Percentiles rank a stretch among this genome's conserved stretches.
Evolutionary conservation across 208 protist species (phyloP).

Genomic region (Vickermania spadyakhi): DNA sequence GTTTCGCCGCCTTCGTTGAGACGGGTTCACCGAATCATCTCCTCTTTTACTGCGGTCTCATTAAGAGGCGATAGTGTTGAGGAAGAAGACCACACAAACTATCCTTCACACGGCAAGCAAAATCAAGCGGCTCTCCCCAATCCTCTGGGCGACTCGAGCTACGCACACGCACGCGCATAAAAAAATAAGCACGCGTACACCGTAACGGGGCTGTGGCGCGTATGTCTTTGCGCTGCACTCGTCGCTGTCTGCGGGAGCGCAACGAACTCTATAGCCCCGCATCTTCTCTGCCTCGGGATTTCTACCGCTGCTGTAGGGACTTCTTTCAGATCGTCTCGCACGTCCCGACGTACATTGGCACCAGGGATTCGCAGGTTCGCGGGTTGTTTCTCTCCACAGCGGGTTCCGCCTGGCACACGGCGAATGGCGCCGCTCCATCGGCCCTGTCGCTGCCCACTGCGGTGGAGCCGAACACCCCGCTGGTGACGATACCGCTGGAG

Average conservation of each 20-base stretch:
- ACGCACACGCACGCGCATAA: too few relatives aligned
- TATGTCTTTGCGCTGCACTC: conserved; percentile 25
- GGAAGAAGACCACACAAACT: too few relatives aligned
- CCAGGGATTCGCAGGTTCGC: conserved; percentile 71
- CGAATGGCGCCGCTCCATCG: conserved; percentile 16
- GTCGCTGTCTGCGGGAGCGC: conserved; percentile 21
- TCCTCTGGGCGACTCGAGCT: too few relatives aligned
- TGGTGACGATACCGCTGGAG: conserved; percentile 71
- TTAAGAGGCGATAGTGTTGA: too few relatives aligned
- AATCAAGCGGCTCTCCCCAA: too few relatives aligned
- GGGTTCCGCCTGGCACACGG: conserved; percentile 1
- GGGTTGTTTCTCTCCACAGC: conserved; percentile 60
- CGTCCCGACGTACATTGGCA: conserved; percentile 70
- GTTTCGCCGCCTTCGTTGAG: too few relatives aligned
- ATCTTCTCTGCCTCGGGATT: conserved; percentile 67
- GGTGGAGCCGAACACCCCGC: conserved; percentile 38
- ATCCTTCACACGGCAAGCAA: too few relatives aligned
- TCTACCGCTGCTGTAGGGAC: conserved; percentile 41
- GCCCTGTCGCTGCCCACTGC: too few relatives aligned
- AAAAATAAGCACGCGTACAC: too few relatives aligned
- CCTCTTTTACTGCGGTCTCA: too few relatives aligned
- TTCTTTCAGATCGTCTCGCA: conserved; percentile 65
- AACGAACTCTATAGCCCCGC: conserved; percentile 60
- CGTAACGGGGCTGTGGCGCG: not conserved
- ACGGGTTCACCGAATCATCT: too few relatives aligned